These are phyloP conservation scores for Asterochloris sp. DNA, from an alignment of 139 green algal species.

Conservation along the genomic window DNA sequence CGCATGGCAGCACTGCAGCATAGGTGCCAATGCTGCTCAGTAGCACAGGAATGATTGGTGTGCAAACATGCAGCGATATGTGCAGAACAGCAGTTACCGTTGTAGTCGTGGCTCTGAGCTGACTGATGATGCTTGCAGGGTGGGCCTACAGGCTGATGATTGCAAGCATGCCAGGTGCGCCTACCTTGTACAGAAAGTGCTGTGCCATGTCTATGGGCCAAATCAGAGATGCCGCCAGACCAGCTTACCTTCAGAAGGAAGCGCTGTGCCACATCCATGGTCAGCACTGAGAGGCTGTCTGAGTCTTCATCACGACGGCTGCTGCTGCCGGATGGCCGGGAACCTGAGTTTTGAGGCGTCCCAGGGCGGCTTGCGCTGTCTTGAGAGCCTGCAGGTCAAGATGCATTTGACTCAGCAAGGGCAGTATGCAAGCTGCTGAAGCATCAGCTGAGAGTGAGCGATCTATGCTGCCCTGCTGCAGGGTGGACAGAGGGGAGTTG, in stretches of 20 bases:
- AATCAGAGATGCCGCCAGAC: neutral
- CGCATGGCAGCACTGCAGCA: too few relatives aligned
- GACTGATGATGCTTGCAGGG: neutral
- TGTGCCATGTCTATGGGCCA: neutral
- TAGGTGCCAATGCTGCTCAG: too few relatives aligned
- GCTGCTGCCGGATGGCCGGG: neutral
- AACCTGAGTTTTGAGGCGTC: neutral
- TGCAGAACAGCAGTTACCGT: too few relatives aligned
- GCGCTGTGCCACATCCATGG: neutral
- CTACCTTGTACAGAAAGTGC: neutral
- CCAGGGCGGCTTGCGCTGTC: neutral
- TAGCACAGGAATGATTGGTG: too few relatives aligned
- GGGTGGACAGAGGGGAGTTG: too few relatives aligned
- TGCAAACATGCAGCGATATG: too few relatives aligned
- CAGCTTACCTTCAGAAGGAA: slow-evolving; percentile 7
- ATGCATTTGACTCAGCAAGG: neutral
- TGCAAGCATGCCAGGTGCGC: too few relatives aligned
- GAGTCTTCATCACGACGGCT: slow-evolving; percentile 1
- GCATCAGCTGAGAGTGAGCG: neutral
- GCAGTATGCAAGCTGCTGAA: neutral
- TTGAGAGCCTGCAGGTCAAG: neutral
- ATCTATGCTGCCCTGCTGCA: neutral
- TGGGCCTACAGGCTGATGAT: neutral
- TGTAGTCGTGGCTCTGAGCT: too few relatives aligned
- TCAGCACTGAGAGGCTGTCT: slow-evolving; percentile 1